Conservation (phyloP, 805 yeast genomes). For the Kazachstania africana region DNA sequence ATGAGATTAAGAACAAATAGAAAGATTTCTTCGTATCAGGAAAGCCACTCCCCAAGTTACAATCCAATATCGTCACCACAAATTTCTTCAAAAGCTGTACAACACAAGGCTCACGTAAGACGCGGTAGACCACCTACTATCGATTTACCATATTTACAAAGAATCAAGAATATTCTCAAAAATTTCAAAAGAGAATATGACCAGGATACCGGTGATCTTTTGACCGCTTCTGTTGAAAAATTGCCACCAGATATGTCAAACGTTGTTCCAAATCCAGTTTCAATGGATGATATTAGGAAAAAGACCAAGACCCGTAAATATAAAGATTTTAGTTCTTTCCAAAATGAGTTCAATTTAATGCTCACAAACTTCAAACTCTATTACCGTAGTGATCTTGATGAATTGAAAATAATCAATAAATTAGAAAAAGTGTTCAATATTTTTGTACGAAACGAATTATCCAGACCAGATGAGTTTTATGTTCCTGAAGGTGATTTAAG, state of each 20-base stretch:
- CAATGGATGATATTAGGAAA: conserved; percentile 62
- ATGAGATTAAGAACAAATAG: conserved; percentile 1
- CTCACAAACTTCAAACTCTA: conserved; percentile 61
- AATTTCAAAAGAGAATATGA: conserved; percentile 64
- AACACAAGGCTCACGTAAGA: conserved; percentile 22
- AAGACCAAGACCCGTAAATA: conserved; percentile 79
- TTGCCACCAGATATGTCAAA: conserved; percentile 51
- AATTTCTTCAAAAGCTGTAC: conserved; percentile 7
- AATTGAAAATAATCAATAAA: conserved; percentile 45
- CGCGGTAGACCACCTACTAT: conserved; percentile 29
- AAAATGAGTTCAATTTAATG: conserved; percentile 65
- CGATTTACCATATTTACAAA: conserved; percentile 54
- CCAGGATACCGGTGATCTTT: conserved; percentile 32
- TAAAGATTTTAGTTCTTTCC: conserved; percentile 59
- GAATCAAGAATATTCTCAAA: conserved; percentile 79
- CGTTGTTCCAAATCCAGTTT: conserved; percentile 46
- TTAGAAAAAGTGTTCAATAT: conserved; percentile 52
- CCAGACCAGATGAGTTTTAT: conserved; percentile 71
- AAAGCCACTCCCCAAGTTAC: background rate
- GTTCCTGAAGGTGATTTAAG: conserved; percentile 49
- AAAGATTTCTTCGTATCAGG: background rate
- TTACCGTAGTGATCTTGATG: conserved; percentile 44
- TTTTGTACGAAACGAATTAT: conserved; percentile 55
- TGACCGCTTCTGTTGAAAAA: conserved; percentile 64
- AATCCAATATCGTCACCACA: conserved; percentile 2